phyloP scores from a whole-genome alignment of 2,329 filamentous ascomycete species.

The Penicillium sp. region DNA sequence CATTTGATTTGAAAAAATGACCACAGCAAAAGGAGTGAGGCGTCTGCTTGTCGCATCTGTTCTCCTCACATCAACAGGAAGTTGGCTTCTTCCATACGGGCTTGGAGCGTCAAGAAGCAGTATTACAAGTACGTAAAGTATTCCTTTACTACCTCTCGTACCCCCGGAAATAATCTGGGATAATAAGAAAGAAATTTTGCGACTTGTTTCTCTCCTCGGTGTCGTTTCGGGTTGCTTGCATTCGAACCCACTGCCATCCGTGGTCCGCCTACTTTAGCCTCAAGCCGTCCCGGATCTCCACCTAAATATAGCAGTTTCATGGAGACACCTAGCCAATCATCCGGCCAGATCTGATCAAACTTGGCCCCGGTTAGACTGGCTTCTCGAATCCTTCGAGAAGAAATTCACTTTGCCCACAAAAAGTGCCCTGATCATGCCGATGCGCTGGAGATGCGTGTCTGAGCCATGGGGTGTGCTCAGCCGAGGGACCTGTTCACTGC shows the following conservation, averaged over 20 bases:
- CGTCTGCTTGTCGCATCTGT: background rate
- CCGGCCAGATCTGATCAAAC: conserved; percentile 12
- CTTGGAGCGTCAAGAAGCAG: background rate
- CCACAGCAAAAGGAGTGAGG: background rate
- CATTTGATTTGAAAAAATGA: background rate
- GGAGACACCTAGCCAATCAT: conserved; percentile 17
- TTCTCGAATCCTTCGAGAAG: conserved; percentile 39
- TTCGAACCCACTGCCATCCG: conserved; percentile 9
- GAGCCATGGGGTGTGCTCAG: conserved; percentile 1
- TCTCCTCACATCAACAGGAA: background rate
- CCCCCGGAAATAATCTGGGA: background rate
- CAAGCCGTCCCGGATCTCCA: conserved; percentile 22
- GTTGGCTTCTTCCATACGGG: background rate
- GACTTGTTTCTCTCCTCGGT: background rate
- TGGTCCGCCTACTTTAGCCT: background rate
- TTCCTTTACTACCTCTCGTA: background rate
- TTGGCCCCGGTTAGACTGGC: conserved; percentile 20
- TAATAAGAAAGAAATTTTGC: background rate
- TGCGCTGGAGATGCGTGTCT: background rate
- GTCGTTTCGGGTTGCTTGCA: background rate
- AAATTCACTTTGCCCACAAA: conserved; percentile 6
- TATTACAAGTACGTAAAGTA: conserved; percentile 4
- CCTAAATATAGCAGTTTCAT: conserved; percentile 33
- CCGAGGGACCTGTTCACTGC: background rate
- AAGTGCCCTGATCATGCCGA: background rate